Conservation (phyloP, 2,329 filamentous ascomycete genomes). For the Penicillium nordicum region DNA sequence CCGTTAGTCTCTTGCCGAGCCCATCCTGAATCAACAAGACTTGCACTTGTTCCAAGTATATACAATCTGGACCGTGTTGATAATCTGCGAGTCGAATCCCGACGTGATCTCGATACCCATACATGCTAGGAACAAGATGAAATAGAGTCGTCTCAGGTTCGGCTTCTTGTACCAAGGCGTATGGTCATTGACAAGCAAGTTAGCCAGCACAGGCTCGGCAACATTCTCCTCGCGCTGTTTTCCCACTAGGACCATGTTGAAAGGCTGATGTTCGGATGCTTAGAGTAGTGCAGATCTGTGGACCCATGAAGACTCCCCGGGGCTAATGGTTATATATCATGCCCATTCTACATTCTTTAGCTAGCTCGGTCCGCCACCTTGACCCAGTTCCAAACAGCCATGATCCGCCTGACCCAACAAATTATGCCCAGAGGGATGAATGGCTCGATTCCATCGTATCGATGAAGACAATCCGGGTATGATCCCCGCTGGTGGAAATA, state of each 20-base stretch:
- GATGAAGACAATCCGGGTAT: conserved; percentile 5
- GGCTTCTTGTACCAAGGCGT: conserved; percentile 57
- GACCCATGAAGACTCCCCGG: conserved; percentile 1
- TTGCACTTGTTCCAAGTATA: conserved; percentile 40
- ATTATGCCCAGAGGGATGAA: neutral
- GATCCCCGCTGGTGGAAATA: conserved; percentile 10
- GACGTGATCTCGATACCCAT: conserved; percentile 63
- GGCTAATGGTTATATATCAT: conserved; percentile 7
- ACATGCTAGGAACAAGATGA: conserved; percentile 58
- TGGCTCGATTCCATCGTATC: neutral
- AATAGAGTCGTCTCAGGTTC: conserved; percentile 56
- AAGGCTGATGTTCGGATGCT: conserved; percentile 3
- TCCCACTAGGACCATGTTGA: conserved; percentile 20
- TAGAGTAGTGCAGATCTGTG: conserved; percentile 2
- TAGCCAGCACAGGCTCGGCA: conserved; percentile 22
- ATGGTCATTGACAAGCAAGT: conserved; percentile 32
- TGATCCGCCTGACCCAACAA: neutral
- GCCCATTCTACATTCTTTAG: neutral
- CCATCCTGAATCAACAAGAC: neutral
- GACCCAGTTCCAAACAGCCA: neutral
- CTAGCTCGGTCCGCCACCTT: neutral
- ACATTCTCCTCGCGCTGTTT: conserved; percentile 27
- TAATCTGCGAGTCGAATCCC: conserved; percentile 56
- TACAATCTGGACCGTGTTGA: conserved; percentile 45
- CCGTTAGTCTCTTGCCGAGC: conserved; percentile 4